Evolutionary conservation across 164 flowering plant species (phyloP).

Genomic region (Vitis rupestris): DNA sequence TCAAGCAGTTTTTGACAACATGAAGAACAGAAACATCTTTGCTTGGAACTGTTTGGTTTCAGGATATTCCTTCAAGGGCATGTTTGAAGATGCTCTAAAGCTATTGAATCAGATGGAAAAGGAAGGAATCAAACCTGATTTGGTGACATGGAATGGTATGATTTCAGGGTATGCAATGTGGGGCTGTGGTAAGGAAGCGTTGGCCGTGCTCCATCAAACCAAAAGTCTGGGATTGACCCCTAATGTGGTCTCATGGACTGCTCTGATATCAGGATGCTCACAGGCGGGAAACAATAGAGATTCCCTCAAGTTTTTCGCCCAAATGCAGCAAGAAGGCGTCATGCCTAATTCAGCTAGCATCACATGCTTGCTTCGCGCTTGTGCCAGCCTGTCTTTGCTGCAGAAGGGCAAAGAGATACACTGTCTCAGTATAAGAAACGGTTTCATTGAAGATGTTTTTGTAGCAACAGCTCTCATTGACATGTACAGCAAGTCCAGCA

Average conservation of each 20-base stretch:
- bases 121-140: conserved; percentile 52
- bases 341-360: conserved; percentile 55
- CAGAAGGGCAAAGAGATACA: conserved; percentile 60
- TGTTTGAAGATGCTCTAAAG: conserved; percentile 35
- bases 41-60: conserved; percentile 66
- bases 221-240: conserved; percentile 47
- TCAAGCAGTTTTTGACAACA: conserved; percentile 33
- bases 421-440: conserved; percentile 35
- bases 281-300: conserved; percentile 38
- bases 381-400: conserved; percentile 55
- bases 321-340: conserved; percentile 55
- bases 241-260: conserved; percentile 70
- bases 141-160: conserved; percentile 62
- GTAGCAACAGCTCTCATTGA: conserved; percentile 61
- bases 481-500: conserved; percentile 61
- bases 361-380: conserved; percentile 45
- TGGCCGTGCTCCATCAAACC: conserved; percentile 36
- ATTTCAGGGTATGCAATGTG: conserved; percentile 53
- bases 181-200: conserved; percentile 46
- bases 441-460: conserved; percentile 34
- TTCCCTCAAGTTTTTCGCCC: conserved; percentile 31
- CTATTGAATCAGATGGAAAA: conserved; percentile 44
- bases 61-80: conserved; percentile 54
- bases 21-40: conserved; percentile 44
- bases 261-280: conserved; percentile 63